These are phyloP conservation scores for Moricandia arvensis DNA, from an alignment of 345 rosid genomes.

Conservation along the genomic window DNA sequence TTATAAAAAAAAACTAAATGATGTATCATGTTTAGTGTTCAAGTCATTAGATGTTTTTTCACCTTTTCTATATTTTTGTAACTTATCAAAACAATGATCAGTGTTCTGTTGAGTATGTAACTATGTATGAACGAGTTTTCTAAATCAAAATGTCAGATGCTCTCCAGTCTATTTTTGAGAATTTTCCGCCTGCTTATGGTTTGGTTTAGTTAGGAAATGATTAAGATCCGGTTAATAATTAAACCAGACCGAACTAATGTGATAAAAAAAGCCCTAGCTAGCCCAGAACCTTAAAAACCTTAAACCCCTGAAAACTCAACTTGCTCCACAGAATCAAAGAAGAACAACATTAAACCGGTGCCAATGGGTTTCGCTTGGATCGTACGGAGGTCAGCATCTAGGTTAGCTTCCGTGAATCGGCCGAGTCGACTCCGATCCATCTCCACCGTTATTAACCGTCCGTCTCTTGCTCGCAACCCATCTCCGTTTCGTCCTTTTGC, in stretches of 20 bases:
- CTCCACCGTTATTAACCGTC: conserved; percentile 40
- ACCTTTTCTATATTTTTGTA: too few species aligned
- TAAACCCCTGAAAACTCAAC: neutral
- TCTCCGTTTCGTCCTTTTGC: conserved; percentile 26
- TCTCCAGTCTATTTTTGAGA: too few species aligned
- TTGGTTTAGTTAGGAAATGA: neutral
- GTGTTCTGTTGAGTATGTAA: too few species aligned
- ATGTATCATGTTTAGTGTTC: too few species aligned
- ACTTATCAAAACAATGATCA: too few species aligned
- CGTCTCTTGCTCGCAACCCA: conserved; percentile 23
- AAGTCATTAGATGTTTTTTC: too few species aligned
- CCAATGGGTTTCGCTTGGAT: conserved; percentile 19
- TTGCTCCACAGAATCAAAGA: neutral
- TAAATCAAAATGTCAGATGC: too few species aligned
- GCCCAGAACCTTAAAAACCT: neutral
- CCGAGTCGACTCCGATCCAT: conserved; percentile 36
- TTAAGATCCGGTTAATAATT: neutral
- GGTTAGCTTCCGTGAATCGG: conserved; percentile 32
- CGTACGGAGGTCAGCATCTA: conserved; percentile 24
- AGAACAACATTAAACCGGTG: neutral
- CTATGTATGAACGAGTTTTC: too few species aligned
- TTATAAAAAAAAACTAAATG: too few species aligned
- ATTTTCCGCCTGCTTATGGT: too few species aligned
- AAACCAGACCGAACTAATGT: neutral
- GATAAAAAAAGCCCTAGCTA: neutral